Percentiles rank a stretch among this genome's conserved stretches.
Conservation (phyloP, 768 basidiomycete species). For the Termitomyces heimii region DNA sequence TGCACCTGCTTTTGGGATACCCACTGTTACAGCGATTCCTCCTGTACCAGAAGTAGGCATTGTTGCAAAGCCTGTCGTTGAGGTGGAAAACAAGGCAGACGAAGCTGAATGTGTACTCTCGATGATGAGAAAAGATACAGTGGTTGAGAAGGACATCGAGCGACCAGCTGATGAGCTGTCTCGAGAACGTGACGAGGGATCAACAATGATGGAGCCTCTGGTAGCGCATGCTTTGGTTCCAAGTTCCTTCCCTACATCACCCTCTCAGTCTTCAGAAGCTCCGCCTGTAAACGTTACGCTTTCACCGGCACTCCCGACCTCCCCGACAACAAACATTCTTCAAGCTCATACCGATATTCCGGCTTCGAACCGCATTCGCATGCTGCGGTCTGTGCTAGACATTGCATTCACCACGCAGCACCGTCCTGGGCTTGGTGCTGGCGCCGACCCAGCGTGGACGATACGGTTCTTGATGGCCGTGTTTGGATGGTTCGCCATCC, state of each 20-base stretch:
- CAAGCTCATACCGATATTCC: background rate
- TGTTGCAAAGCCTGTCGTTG: background rate
- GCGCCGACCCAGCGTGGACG: conserved; percentile 75
- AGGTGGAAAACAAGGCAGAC: background rate
- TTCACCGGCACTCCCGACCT: background rate
- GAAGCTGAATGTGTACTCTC: background rate
- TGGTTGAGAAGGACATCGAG: background rate
- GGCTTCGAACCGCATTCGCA: conserved; percentile 9
- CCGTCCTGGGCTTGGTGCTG: conserved; percentile 61
- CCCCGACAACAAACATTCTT: background rate
- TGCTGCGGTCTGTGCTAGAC: conserved; percentile 44
- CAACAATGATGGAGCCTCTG: background rate
- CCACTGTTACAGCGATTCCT: conserved; percentile 2
- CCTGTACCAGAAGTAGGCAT: background rate
- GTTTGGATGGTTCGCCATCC: conserved; percentile 71
- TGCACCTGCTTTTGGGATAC: conserved; percentile 33
- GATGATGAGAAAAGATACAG: background rate
- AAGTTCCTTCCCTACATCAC: background rate
- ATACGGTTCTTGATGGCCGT: conserved; percentile 75
- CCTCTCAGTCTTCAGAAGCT: background rate
- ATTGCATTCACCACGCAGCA: conserved; percentile 76
- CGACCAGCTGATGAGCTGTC: background rate
- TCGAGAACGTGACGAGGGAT: background rate
- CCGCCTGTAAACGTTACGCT: background rate
- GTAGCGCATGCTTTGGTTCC: background rate